Evolutionary conservation across 805 yeast species (phyloP), one percentile per base, ranked within the genome.

Genomic region (Yamadazyma paraphyllophila): DNA sequence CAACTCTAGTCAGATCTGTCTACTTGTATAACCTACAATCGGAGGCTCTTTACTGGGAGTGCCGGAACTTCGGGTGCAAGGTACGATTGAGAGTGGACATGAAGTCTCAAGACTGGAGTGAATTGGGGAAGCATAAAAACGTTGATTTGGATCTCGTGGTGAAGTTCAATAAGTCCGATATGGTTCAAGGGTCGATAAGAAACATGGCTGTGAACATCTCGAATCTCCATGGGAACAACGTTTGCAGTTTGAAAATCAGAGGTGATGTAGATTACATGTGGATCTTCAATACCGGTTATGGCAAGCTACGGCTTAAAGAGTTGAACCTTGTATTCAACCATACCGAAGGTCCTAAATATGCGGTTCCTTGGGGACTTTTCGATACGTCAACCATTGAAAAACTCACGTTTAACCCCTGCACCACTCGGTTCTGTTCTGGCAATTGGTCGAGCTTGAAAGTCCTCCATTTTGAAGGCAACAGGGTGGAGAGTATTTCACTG

Each of bases 301-400:
- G 39, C n/a, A 36, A 36, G 29, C 39, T 36, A 9, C 27, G 39
- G 20, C 29, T 36, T 3, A 36, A n/a, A 12, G 39, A 36, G 20
- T 17, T 36, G 29, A 12, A 36, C 20, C 7, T 36, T 36, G 12
- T 24, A 9, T 20, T 36, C 12, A 29, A 36, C 20, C 25, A 12
- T 11, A 20, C 5, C 6, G 8, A 2, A 4, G 14, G 7, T 7
- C 29, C 12, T 2, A 20, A 20, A 6, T 20, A 20, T 20, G 10
- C 39, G 12, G 14, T 36, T 12, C 27, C 39, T 4, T 36, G 39
- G 39, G 27, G 27, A 6, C 27, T 24, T 17, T 36, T 36, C 20
- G 39, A 36, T 12, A 36, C 39, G 12, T 36, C 39, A 10, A 36
- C 39, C n/a, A 36, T 36, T 20, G 39, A 36, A 36, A 36, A 36